These are phyloP conservation scores for Penicillium sp. DNA, from an alignment of 2,329 filamentous ascomycete species.

Conservation along the genomic window DNA sequence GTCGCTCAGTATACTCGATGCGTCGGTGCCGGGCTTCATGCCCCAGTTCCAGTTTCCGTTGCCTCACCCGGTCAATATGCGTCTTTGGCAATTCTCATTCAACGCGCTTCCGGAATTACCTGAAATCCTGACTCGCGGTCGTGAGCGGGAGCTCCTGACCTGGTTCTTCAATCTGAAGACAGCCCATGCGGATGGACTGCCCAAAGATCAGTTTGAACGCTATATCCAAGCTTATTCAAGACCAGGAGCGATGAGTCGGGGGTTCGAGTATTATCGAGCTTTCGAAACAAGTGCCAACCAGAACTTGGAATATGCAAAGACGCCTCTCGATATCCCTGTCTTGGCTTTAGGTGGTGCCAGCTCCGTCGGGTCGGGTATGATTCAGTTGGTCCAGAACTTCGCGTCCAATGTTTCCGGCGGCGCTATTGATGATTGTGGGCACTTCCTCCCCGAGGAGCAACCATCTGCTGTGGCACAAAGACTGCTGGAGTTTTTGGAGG, in stretches of 20 bases:
- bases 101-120: slow-evolving; percentile 27
- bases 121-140: slow-evolving; percentile 22
- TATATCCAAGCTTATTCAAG: slow-evolving; percentile 24
- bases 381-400: slow-evolving; percentile 15
- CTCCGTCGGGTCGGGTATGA: slow-evolving; percentile 14
- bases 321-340: slow-evolving; percentile 19
- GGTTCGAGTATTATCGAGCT: slow-evolving; percentile 29
- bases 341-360: slow-evolving; percentile 17
- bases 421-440: slow-evolving; percentile 25
- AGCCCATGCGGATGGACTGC: slow-evolving; percentile 10
- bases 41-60: slow-evolving; percentile 20
- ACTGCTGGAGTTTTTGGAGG: slow-evolving; percentile 14
- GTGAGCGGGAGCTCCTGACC: slow-evolving; percentile 22
- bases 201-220: slow-evolving; percentile 15
- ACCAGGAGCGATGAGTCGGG: slow-evolving; percentile 26
- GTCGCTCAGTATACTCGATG: slow-evolving; percentile 19
- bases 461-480: slow-evolving; percentile 17
- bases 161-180: slow-evolving; percentile 28
- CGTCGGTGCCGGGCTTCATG: slow-evolving; percentile 20
- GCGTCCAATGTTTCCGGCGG: slow-evolving; percentile 21
- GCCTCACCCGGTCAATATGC: slow-evolving; percentile 18
- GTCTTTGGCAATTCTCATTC: slow-evolving; percentile 30
- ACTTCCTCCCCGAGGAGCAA: slow-evolving; percentile 29
- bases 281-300: slow-evolving; percentile 21
- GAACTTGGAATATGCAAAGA: slow-evolving; percentile 22